These are phyloP conservation scores for Nakaseomyces glabratus DNA, from an alignment of 1,139 yeast genomes.

Conservation along the genomic window DNA sequence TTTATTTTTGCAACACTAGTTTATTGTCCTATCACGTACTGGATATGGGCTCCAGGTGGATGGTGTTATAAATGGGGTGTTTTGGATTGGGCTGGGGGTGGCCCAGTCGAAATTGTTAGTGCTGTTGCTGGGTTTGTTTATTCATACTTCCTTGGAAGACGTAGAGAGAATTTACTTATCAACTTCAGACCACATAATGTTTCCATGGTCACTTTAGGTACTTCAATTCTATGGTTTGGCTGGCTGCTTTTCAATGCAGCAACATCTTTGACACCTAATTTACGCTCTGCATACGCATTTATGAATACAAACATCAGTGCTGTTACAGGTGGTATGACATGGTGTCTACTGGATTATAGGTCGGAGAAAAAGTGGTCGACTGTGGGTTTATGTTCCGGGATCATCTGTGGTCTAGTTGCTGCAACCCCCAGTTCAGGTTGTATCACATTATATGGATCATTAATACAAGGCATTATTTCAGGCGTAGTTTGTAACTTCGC, in stretches of 20 bases:
- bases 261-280: conserved; percentile 54
- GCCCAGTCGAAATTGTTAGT: conserved; percentile 87
- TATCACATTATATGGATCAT: conserved; percentile 88
- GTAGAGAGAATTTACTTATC: conserved; percentile 74
- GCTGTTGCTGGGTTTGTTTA: conserved; percentile 89
- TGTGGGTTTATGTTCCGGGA: conserved; percentile 91
- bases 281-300: conserved; percentile 52
- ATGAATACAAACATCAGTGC: conserved; percentile 89
- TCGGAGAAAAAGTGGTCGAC: conserved; percentile 87
- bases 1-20: conserved; percentile 88
- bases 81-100: conserved; percentile 95
- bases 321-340: conserved; percentile 81
- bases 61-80: conserved; percentile 94
- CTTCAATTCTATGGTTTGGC: conserved; percentile 63
- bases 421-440: conserved; percentile 93
- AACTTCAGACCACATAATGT: conserved; percentile 94
- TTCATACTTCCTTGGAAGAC: conserved; percentile 71
- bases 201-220: conserved; percentile 73
- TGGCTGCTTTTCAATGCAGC: conserved; percentile 90
- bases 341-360: conserved; percentile 86
- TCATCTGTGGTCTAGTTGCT: conserved; percentile 90
- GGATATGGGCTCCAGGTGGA: conserved; percentile 91
- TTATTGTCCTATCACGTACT: conserved; percentile 85
- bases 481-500: conserved; percentile 84
- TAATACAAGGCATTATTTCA: conserved; percentile 70